Base-by-base conservation (phyloP, 2,329 filamentous ascomycete genomes). In the Fusarium albosuccineum region DNA sequence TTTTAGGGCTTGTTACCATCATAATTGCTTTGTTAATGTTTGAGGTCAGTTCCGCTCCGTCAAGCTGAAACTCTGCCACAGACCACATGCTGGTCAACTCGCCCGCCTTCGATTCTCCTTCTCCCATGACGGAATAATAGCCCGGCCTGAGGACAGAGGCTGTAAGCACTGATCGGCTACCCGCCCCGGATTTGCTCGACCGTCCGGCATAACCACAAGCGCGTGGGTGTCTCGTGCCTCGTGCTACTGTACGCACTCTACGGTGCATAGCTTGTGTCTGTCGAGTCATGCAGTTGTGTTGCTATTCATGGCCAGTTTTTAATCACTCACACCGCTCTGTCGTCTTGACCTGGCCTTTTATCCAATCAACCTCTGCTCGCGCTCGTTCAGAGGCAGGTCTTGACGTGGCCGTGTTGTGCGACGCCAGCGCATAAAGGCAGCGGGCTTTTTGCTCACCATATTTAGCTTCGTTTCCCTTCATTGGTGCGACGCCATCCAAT, bases 141-240 rank as follows among this genome's bases (percentile, higher is more conserved):
- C 41, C 22, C 51, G 30, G 26, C 16, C 45, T 45, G 40, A 50
- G 13, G 7, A 33, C 8, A 13, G 30, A 16, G 33, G 27, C 46
- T 46, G 57, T 60, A 53, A 71, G 62, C 70, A 60, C 62, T 68
- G 71, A 71, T 73, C 71, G 66, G 62, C 44, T 67, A 71, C 58
- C 69, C 70, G 69, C 69, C 71, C 71, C 70, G 59, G 67, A 70
- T 67, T 70, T 63, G 58, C 70, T 64, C 42, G 40, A 14, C 10
- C 9, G 11, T 30, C 27, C 44, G 8, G 14, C 36, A 48, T 50
- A 52, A 26, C 57, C 45, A 22, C 22, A 22, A 22, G 52, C 52
- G 54, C 51, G 44, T 34, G 34, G 46, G 57, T 60, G 55, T 37
- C 57, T 55, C 17, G 53, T 60, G 40, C 44, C 34, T 42, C 40